Percentiles rank a stretch among this genome's conserved stretches.
Conservation (phyloP, 2,329 filamentous ascomycete genomes). For the Verticillium tricorpus region DNA sequence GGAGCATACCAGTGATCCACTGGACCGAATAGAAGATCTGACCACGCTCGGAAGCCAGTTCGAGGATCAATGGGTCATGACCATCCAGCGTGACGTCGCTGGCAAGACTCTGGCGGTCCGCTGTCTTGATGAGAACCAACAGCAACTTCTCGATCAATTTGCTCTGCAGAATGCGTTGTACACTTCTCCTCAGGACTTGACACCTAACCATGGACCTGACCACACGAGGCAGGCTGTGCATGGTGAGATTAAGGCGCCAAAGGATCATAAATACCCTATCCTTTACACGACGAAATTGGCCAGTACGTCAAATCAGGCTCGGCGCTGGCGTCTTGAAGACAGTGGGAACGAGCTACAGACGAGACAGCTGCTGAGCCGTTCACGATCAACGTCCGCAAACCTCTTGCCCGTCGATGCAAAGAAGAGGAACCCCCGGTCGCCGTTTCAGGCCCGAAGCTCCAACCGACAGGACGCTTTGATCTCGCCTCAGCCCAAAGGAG, state of each 20-base stretch:
- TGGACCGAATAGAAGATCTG: background rate
- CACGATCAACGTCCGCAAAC: background rate
- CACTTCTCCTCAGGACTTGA: background rate
- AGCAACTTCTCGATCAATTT: background rate
- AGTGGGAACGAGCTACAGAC: background rate
- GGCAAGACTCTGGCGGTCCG: background rate
- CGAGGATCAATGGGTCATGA: background rate
- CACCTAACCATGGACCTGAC: background rate
- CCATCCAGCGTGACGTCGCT: background rate
- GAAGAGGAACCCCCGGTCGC: background rate
- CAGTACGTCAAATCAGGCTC: background rate
- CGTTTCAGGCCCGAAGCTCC: background rate
- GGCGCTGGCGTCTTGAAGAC: background rate
- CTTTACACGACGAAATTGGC: background rate
- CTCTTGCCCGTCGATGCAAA: background rate
- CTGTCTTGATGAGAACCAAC: background rate
- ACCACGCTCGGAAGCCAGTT: background rate
- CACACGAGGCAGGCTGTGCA: background rate
- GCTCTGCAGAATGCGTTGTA: background rate
- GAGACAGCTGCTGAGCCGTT: background rate
- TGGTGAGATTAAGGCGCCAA: background rate
- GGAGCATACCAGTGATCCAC: background rate
- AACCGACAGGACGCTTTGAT: background rate
- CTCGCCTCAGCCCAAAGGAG: background rate
- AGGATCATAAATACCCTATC: background rate